Percentiles rank a stretch among this genome's conserved stretches.
Evolutionary conservation across 495 filamentous ascomycete species (phyloP).

Genomic region (Tirmania nivea): DNA sequence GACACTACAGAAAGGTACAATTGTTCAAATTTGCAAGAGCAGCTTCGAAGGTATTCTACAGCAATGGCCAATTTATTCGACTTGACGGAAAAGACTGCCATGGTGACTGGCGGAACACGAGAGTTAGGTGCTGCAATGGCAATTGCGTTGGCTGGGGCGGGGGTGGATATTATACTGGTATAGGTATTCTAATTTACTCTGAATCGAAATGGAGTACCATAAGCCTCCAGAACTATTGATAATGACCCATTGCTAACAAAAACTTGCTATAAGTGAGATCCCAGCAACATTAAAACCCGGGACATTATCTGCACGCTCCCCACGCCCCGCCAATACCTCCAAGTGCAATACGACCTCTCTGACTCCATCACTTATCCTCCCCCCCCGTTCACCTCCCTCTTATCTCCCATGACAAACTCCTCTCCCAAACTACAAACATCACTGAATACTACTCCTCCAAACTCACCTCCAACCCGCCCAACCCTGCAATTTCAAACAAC

Average conservation of each 20-base stretch:
- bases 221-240: not conserved
- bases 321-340: slow-evolving; percentile 37
- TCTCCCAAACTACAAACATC: slow-evolving; percentile 27
- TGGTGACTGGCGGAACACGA: slow-evolving; percentile 70
- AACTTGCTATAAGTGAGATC: slow-evolving; percentile 34
- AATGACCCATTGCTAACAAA: not conserved
- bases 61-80: slow-evolving; percentile 21
- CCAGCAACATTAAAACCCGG: slow-evolving; percentile 38
- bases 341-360: slow-evolving; percentile 57
- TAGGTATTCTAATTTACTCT: slow-evolving; percentile 26
- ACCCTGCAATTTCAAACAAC: slow-evolving; percentile 8
- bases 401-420: slow-evolving; percentile 18
- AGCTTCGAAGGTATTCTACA: no score
- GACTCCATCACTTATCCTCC: slow-evolving; percentile 29
- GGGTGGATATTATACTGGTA: slow-evolving; percentile 60
- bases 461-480: not conserved
- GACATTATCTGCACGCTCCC: slow-evolving; percentile 33
- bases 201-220: not conserved
- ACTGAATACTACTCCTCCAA: slow-evolving; percentile 27
- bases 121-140: slow-evolving; percentile 77
- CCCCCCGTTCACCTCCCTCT: not conserved
- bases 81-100: slow-evolving; percentile 46
- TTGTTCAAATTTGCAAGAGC: no score
- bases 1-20: no score
- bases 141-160: slow-evolving; percentile 58